Evolutionary conservation across 1,284 basidiomycete species (phyloP).

Genomic region (Ustilago loliicola): DNA sequence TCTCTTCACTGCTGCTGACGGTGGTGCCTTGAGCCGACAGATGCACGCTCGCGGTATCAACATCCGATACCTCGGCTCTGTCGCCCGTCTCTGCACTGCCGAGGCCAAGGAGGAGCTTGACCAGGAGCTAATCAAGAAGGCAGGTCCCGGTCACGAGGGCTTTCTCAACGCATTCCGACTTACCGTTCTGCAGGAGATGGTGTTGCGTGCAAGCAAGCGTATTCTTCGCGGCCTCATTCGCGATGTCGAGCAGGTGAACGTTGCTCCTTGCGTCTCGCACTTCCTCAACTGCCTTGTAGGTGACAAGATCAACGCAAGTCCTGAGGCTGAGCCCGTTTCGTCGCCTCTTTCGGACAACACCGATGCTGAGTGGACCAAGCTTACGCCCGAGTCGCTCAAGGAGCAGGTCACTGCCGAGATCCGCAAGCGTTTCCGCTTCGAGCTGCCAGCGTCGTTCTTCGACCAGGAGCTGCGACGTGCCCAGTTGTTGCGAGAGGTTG

Average conservation of each 20-base stretch:
- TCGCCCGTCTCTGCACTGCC: conserved; percentile 70
- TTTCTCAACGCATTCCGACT: conserved; percentile 63
- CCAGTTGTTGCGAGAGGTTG: conserved; percentile 74
- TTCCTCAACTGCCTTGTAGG: conserved; percentile 77
- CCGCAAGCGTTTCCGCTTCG: conserved; percentile 73
- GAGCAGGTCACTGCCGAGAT: conserved; percentile 72
- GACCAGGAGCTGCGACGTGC: conserved; percentile 68
- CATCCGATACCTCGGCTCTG: conserved; percentile 75
- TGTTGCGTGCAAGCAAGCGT: conserved; percentile 75
- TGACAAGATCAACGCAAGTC: conserved; percentile 71
- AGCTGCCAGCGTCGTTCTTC: conserved; percentile 71
- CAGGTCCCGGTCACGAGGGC: conserved; percentile 64
- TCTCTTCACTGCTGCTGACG: conserved; percentile 73
- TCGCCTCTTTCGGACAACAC: conserved; percentile 49
- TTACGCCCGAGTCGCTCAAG: conserved; percentile 73
- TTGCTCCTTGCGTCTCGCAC: conserved; percentile 71
- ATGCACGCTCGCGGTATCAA: conserved; percentile 76
- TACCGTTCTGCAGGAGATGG: conserved; percentile 75
- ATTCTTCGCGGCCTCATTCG: conserved; percentile 72
- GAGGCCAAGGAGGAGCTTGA: conserved; percentile 71
- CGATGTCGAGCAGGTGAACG: conserved; percentile 43
- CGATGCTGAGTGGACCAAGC: conserved; percentile 71
- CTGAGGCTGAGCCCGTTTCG: conserved; percentile 65
- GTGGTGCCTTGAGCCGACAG: conserved; percentile 73
- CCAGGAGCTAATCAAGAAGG: conserved; percentile 57